These are phyloP conservation scores for Serendipita sp. DNA, from an alignment of 768 basidiomycete species.

Conservation along the genomic window DNA sequence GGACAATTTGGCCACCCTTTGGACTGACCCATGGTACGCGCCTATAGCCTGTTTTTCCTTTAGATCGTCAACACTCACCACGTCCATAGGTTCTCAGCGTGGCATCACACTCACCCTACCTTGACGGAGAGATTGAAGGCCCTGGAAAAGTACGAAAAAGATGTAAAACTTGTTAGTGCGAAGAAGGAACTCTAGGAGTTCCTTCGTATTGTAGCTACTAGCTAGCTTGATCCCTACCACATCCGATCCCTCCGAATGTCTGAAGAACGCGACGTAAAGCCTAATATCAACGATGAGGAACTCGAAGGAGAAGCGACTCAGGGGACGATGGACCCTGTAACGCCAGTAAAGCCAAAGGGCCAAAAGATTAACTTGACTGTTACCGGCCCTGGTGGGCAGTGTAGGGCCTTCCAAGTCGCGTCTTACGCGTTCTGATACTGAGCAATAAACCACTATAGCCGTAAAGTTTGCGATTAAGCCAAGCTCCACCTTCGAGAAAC, in stretches of 20 bases:
- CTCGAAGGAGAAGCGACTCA: not conserved
- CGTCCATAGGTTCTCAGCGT: constrained; percentile 66
- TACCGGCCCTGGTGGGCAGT: not conserved
- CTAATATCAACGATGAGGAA: not conserved
- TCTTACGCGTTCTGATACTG: not conserved
- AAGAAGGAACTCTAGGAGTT: constrained; percentile 22
- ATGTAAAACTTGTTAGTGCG: constrained; percentile 11
- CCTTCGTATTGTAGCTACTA: not conserved
- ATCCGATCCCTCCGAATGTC: not conserved
- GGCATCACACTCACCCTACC: constrained; percentile 93
- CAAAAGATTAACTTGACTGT: not conserved
- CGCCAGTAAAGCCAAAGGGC: not conserved
- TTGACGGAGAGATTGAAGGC: constrained; percentile 76
- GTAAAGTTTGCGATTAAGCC: not conserved
- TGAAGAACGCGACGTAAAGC: not conserved
- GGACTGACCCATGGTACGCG: constrained; percentile 82
- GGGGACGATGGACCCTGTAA: not conserved
- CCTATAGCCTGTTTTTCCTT: not conserved
- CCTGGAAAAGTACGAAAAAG: constrained; percentile 46
- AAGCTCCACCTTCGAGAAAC: not conserved
- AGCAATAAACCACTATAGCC: not conserved
- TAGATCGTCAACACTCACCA: not conserved
- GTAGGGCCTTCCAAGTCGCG: not conserved
- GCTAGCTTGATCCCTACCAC: not conserved
- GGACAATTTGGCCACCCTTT: constrained; percentile 83